Conservation (phyloP, 768 basidiomycete species). For the Termitomyces sp. region DNA sequence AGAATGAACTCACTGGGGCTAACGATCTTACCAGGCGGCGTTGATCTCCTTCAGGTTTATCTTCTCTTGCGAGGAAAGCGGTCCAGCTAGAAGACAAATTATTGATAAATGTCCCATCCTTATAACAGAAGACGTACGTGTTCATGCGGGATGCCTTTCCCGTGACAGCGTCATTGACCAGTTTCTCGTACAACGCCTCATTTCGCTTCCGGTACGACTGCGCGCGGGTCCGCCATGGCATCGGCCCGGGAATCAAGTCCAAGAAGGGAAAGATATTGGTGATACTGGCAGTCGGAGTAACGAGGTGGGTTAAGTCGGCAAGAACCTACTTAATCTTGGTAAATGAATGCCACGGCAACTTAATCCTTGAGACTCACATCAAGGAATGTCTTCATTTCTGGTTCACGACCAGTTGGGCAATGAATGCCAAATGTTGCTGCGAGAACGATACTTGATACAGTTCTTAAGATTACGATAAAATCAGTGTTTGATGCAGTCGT, state of each 20-base stretch:
- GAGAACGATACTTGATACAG: neutral
- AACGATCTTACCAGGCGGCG: neutral
- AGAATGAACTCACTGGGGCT: neutral
- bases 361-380: neutral
- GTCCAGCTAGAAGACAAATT: neutral
- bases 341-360: neutral
- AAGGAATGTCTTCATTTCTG: neutral
- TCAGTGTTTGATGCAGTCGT: too few relatives aligned
- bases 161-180: neutral
- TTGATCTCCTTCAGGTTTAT: conserved; percentile 1
- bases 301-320: neutral
- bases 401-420: neutral
- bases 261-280: too few relatives aligned
- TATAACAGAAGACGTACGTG: neutral
- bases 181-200: neutral
- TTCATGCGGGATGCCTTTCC: neutral
- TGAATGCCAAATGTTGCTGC: neutral
- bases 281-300: neutral
- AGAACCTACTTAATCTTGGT: neutral
- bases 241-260: neutral
- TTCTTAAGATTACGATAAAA: neutral
- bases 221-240: neutral
- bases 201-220: neutral
- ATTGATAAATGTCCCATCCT: neutral
- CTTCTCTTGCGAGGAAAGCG: neutral